Percentiles rank a stretch among this genome's conserved stretches.
phyloP scores from a whole-genome alignment of 805 yeast species.

The Blastobotrys americana region DNA sequence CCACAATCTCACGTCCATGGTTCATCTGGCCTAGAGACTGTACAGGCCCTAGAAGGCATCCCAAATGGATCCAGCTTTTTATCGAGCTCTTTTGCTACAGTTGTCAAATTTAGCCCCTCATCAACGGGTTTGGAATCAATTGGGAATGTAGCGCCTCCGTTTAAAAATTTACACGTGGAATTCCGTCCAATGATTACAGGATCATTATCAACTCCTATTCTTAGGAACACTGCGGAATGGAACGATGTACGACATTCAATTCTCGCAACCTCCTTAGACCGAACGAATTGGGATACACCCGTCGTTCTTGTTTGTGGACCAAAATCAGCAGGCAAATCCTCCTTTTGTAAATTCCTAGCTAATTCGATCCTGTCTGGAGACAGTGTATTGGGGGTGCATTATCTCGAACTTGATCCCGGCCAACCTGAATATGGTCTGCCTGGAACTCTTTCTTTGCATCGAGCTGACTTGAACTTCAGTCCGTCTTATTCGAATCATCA shows the following conservation, averaged over 20 bases:
- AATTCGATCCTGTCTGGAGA: conserved; percentile 38
- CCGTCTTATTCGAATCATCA: conserved; percentile 31
- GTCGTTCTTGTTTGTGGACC: conserved; percentile 47
- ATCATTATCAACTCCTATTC: conserved; percentile 5
- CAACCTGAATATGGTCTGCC: conserved; percentile 76
- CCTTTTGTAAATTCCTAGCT: conserved; percentile 48
- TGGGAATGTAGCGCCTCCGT: conserved; percentile 24
- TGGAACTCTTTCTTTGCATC: conserved; percentile 52
- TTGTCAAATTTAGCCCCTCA: conserved; percentile 5
- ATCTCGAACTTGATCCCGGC: conserved; percentile 82
- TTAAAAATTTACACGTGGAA: conserved; percentile 10
- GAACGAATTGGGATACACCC: conserved; percentile 1
- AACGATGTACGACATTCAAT: neutral
- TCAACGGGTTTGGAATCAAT: conserved; percentile 4
- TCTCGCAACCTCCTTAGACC: neutral
- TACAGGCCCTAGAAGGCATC: too few relatives aligned
- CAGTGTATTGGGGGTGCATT: conserved; percentile 37
- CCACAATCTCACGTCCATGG: too few relatives aligned
- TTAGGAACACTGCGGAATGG: conserved; percentile 1
- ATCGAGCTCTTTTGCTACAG: conserved; percentile 5
- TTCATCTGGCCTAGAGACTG: too few relatives aligned
- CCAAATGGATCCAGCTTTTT: conserved; percentile 9
- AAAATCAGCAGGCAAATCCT: conserved; percentile 79
- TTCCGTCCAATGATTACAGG: conserved; percentile 1
- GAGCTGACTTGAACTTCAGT: conserved; percentile 35